A percentile compares a stretch with the other conserved stretches of the same genome.
Evolutionary conservation across 345 rosid species (phyloP).

Genomic region (Laguncularia racemosa): DNA sequence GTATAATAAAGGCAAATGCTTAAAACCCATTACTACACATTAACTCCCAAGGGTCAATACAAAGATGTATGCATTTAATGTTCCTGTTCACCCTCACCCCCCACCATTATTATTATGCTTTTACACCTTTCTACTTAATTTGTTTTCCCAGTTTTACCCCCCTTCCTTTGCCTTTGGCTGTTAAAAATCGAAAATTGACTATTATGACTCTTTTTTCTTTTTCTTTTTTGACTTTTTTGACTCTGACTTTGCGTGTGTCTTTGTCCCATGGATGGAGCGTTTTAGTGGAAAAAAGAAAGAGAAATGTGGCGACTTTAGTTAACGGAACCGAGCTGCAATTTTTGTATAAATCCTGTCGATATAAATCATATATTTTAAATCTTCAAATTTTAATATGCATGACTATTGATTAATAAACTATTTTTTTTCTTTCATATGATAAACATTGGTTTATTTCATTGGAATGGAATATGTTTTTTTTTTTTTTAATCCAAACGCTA

Average conservation of each 20-base stretch:
- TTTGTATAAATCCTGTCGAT: too few relatives aligned
- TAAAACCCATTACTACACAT: slow-evolving; percentile 10
- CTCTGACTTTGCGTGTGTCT: background rate
- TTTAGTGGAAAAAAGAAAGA: background rate
- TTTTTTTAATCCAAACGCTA: too few relatives aligned
- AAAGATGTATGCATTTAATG: slow-evolving; percentile 43
- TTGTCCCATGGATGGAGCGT: background rate
- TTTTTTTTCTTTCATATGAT: too few relatives aligned
- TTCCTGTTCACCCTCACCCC: slow-evolving; percentile 4
- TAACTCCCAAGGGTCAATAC: slow-evolving; percentile 22
- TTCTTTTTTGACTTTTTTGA: background rate
- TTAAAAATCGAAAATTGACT: too few relatives aligned
- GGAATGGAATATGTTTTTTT: too few relatives aligned
- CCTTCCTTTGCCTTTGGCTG: too few relatives aligned
- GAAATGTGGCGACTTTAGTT: background rate
- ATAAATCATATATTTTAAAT: too few relatives aligned
- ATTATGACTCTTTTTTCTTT: too few relatives aligned
- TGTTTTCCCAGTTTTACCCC: background rate
- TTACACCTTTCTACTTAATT: slow-evolving; percentile 13
- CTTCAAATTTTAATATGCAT: too few relatives aligned
- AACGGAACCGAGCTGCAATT: too few relatives aligned
- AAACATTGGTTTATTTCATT: too few relatives aligned
- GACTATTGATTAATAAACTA: too few relatives aligned
- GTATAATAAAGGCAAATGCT: slow-evolving; percentile 4
- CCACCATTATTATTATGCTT: slow-evolving; percentile 10